A percentile compares a stretch with the other conserved stretches of the same genome.
phyloP scores from a whole-genome alignment of 2,329 filamentous ascomycete genomes.

The Exophiala spinifera region DNA sequence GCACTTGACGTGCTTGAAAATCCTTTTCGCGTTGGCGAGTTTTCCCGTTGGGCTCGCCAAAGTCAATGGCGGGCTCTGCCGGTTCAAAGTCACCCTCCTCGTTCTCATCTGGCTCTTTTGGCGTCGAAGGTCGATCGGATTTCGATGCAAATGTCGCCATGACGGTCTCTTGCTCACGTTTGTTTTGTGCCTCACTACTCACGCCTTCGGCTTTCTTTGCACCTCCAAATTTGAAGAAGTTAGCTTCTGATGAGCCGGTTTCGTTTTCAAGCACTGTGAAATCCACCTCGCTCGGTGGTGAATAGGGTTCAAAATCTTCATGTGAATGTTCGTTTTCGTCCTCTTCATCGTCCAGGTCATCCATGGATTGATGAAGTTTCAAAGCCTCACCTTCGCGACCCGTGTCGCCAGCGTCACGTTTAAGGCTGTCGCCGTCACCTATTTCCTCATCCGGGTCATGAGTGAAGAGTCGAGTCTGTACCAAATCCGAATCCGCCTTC shows the following conservation, averaged over 20 bases:
- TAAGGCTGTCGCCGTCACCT: conserved; percentile 56
- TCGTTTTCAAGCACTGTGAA: conserved; percentile 38
- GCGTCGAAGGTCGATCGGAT: conserved; percentile 45
- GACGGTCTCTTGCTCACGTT: conserved; percentile 46
- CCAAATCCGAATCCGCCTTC: conserved; percentile 56
- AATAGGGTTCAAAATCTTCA: conserved; percentile 41
- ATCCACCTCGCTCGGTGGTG: conserved; percentile 37
- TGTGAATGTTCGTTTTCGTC: conserved; percentile 53
- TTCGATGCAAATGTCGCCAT: conserved; percentile 48
- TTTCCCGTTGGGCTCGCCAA: conserved; percentile 43
- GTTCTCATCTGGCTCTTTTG: conserved; percentile 45
- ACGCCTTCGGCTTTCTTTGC: conserved; percentile 38
- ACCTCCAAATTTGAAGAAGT: conserved; percentile 45
- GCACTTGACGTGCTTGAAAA: conserved; percentile 33
- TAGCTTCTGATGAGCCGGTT: conserved; percentile 27
- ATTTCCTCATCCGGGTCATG: conserved; percentile 63
- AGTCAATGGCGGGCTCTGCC: conserved; percentile 36
- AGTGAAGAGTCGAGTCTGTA: conserved; percentile 57
- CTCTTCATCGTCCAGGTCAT: conserved; percentile 59
- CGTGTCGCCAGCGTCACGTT: conserved; percentile 58
- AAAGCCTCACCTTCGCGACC: conserved; percentile 54
- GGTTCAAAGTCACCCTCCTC: conserved; percentile 39
- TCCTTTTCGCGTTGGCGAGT: conserved; percentile 42
- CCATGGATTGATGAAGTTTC: conserved; percentile 51
- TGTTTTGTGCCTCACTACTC: conserved; percentile 45